phyloP scores from a whole-genome alignment of 2,329 filamentous ascomycete species.

The Fusarium nisikadoi region DNA sequence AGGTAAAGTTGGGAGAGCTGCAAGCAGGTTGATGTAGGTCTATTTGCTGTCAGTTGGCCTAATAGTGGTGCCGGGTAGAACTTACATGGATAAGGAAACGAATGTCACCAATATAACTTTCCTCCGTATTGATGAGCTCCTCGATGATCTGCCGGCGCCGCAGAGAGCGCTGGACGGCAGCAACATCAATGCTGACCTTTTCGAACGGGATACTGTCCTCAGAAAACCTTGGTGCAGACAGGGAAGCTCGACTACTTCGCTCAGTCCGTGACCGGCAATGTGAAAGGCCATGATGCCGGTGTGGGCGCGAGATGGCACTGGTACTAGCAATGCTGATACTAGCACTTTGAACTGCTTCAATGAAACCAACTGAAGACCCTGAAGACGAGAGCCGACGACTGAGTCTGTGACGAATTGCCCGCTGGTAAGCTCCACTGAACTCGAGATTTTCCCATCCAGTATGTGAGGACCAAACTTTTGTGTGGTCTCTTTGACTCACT shows the following conservation, averaged over 20 bases:
- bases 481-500: slow-evolving; percentile 55
- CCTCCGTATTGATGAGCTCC: slow-evolving; percentile 87
- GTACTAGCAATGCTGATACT: slow-evolving; percentile 80
- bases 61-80: neutral
- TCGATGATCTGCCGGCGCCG: slow-evolving; percentile 84
- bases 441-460: slow-evolving; percentile 16
- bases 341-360: slow-evolving; percentile 83
- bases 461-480: slow-evolving; percentile 2
- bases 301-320: slow-evolving; percentile 73
- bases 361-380: slow-evolving; percentile 79
- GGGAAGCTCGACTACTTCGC: slow-evolving; percentile 70
- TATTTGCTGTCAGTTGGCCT: slow-evolving; percentile 49
- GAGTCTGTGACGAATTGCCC: slow-evolving; percentile 17
- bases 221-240: slow-evolving; percentile 68
- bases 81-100: slow-evolving; percentile 87
- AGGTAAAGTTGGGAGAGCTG: slow-evolving; percentile 74
- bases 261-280: slow-evolving; percentile 68
- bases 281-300: slow-evolving; percentile 62
- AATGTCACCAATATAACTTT: slow-evolving; percentile 87
- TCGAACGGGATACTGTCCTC: slow-evolving; percentile 74
- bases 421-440: neutral
- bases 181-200: slow-evolving; percentile 68
- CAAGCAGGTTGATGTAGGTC: slow-evolving; percentile 81
- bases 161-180: slow-evolving; percentile 75
- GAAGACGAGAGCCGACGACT: slow-evolving; percentile 71